Conservation (phyloP, 2,329 filamentous ascomycete species). For the Apiospora hydei region DNA sequence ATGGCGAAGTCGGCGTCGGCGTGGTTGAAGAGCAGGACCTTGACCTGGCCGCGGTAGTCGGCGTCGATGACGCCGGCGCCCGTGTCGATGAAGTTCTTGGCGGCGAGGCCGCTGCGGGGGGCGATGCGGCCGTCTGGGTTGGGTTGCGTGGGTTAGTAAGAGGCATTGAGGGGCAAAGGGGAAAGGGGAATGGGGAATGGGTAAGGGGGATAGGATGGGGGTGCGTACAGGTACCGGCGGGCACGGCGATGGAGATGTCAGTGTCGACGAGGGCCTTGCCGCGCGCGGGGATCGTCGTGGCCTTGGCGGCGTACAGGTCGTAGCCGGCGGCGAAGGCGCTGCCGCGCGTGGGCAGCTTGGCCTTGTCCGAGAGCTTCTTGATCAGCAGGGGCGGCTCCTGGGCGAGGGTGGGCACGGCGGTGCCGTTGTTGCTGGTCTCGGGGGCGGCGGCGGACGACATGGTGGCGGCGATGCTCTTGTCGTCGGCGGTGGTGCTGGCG, state of each 20-base stretch:
- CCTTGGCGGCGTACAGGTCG: constrained; percentile 84
- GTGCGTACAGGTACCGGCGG: constrained; percentile 82
- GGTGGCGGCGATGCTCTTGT: constrained; percentile 27
- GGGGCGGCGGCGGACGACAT: constrained; percentile 45
- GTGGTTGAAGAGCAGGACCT: constrained; percentile 95
- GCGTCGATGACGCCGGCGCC: constrained; percentile 97
- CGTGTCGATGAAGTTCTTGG: constrained; percentile 95
- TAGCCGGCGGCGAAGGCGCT: constrained; percentile 92
- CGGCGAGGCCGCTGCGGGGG: constrained; percentile 87
- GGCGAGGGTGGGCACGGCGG: constrained; percentile 45
- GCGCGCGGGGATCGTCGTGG: constrained; percentile 77
- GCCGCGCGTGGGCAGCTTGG: constrained; percentile 85
- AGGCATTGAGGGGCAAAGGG: background rate
- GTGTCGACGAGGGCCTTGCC: constrained; percentile 90
- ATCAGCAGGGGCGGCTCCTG: constrained; percentile 73
- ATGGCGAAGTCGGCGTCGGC: constrained; percentile 81
- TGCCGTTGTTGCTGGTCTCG: constrained; percentile 32
- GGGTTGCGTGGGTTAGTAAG: background rate
- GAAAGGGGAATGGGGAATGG: background rate
- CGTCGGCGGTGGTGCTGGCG: constrained; percentile 22
- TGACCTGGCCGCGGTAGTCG: constrained; percentile 93
- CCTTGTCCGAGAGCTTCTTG: constrained; percentile 85
- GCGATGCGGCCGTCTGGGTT: constrained; percentile 82
- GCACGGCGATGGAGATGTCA: constrained; percentile 89
- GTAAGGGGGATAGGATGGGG: background rate